phyloP scores from a whole-genome alignment of 331 rosid species.

The Ulmus americana region DNA sequence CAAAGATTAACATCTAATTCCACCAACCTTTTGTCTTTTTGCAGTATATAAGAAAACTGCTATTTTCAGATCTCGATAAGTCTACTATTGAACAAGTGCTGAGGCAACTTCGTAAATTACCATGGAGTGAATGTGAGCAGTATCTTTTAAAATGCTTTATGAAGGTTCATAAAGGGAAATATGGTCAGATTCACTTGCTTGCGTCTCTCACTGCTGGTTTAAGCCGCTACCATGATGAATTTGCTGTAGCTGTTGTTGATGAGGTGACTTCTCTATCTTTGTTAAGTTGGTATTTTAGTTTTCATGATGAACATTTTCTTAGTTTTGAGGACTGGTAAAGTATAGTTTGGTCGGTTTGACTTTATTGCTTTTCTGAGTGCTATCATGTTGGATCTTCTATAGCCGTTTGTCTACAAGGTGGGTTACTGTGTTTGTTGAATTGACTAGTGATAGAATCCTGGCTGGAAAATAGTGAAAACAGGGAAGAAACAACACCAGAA shows the following conservation, averaged over 20 bases:
- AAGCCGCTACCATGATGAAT: constrained; percentile 97
- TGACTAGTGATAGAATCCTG: too few relatives aligned
- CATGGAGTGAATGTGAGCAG: constrained; percentile 90
- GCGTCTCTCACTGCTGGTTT: constrained; percentile 97
- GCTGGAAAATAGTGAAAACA: too few relatives aligned
- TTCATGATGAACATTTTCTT: constrained; percentile 15
- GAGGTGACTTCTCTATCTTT: constrained; percentile 51
- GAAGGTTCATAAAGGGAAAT: constrained; percentile 96
- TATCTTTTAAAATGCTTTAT: constrained; percentile 91
- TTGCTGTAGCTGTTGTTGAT: constrained; percentile 90
- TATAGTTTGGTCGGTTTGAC: too few relatives aligned
- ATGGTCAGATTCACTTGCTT: constrained; percentile 91
- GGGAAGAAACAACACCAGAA: too few relatives aligned
- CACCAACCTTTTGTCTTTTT: constrained; percentile 12
- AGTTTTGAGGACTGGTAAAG: constrained; percentile 18
- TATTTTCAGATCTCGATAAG: constrained; percentile 93
- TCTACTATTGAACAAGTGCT: constrained; percentile 88
- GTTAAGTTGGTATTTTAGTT: constrained; percentile 9
- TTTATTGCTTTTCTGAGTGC: too few relatives aligned
- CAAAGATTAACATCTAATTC: constrained; percentile 4
- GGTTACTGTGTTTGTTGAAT: too few relatives aligned
- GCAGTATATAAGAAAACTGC: constrained; percentile 91
- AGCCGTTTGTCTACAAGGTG: too few relatives aligned
- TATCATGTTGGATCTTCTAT: too few relatives aligned
- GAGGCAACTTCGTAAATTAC: constrained; percentile 96